Evolutionary conservation across 1,284 basidiomycete species (phyloP).

Genomic region (Singerocomus rubriflavus): DNA sequence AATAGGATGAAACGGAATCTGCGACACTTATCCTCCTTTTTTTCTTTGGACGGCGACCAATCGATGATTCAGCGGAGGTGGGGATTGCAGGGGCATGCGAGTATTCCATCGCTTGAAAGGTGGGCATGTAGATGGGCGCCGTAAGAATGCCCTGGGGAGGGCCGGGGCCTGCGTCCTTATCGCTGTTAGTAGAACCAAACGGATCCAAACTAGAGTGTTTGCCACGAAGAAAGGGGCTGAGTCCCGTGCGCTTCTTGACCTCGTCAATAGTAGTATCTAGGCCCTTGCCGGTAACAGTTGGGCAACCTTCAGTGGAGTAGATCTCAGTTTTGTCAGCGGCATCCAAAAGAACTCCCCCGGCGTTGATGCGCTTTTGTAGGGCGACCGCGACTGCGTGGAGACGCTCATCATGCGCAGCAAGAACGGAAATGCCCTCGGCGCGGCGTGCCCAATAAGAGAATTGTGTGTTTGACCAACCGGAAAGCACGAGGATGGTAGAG

Average conservation of each 20-base stretch:
- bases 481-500: constrained; percentile 44
- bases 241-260: constrained; percentile 47
- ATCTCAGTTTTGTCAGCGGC: constrained; percentile 20
- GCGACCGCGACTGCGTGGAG: constrained; percentile 40
- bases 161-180: constrained; percentile 35
- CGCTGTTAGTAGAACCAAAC: constrained; percentile 40
- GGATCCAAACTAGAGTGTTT: constrained; percentile 51
- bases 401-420: constrained; percentile 39
- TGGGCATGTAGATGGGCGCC: constrained; percentile 42
- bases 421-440: constrained; percentile 45
- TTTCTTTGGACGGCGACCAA: constrained; percentile 32
- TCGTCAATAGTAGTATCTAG: constrained; percentile 47
- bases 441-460: constrained; percentile 52
- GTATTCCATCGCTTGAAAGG: constrained; percentile 47
- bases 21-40: constrained; percentile 36
- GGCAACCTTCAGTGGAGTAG: constrained; percentile 27
- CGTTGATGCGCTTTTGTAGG: constrained; percentile 40
- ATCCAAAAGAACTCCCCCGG: constrained; percentile 35
- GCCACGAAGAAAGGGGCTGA: constrained; percentile 46
- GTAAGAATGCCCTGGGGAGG: constrained; percentile 26
- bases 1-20: constrained; percentile 35
- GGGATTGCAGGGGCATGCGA: constrained; percentile 35
- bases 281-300: constrained; percentile 45
- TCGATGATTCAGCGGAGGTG: constrained; percentile 28
- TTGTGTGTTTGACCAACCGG: constrained; percentile 51